phyloP scores from a whole-genome alignment of 2,329 filamentous ascomycete species.

The Clonostachys byssicola region DNA sequence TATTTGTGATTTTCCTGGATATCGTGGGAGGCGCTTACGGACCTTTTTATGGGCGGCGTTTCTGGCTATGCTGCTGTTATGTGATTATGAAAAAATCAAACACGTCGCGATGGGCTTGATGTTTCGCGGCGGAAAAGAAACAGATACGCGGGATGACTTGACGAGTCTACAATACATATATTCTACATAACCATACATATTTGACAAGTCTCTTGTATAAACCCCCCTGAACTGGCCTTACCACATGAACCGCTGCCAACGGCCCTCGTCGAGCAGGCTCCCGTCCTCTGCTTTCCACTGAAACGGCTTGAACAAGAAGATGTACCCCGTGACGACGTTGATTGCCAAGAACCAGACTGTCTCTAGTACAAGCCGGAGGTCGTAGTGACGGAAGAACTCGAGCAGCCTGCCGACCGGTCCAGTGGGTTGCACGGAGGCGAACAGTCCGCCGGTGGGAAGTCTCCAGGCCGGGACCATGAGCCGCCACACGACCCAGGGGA shows the following conservation, averaged over 20 bases:
- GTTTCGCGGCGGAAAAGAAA: no score
- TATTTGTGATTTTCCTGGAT: no score
- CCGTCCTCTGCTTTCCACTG: conserved; percentile 56
- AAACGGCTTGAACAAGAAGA: conserved; percentile 68
- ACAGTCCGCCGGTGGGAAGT: conserved; percentile 1
- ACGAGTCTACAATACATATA: no score
- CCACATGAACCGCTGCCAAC: conserved; percentile 80
- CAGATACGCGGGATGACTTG: no score
- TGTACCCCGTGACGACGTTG: conserved; percentile 62
- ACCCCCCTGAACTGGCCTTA: conserved; percentile 19
- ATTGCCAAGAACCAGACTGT: conserved; percentile 65
- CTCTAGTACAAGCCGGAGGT: conserved; percentile 52
- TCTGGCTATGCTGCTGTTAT: no score
- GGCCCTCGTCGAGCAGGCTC: conserved; percentile 46
- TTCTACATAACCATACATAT: no score
- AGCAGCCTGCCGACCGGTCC: conserved; percentile 2
- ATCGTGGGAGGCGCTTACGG: no score
- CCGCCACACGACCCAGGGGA: conserved; percentile 92
- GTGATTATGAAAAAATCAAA: no score
- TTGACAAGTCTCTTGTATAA: no score
- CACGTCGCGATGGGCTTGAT: no score
- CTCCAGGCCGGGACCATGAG: conserved; percentile 63
- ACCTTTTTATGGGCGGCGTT: no score
- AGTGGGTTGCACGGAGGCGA: conserved; percentile 2
- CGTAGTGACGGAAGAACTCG: conserved; percentile 16